phyloP scores from a whole-genome alignment of 495 filamentous ascomycete genomes.

The Aspergillus nidulans region DNA sequence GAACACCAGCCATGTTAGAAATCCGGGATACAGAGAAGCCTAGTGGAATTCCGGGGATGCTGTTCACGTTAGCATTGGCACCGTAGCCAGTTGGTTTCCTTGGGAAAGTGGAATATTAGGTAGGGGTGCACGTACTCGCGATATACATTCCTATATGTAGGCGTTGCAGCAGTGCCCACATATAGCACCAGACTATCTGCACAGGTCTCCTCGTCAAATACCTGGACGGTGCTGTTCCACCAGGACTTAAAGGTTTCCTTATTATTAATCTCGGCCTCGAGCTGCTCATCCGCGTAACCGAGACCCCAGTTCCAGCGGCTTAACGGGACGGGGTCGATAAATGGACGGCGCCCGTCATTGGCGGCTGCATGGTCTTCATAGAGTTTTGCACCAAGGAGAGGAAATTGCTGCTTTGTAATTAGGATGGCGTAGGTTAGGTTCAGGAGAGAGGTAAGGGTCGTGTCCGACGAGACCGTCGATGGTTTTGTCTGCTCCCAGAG shows the following conservation, averaged over 20 bases:
- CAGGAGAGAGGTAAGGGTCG: conserved; percentile 1
- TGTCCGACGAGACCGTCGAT: neutral
- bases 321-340: conserved; percentile 48
- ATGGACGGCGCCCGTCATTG: conserved; percentile 45
- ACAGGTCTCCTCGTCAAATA: conserved; percentile 1
- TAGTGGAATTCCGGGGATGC: neutral
- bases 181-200: conserved; percentile 9
- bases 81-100: no score
- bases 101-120: no score
- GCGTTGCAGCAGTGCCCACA: neutral
- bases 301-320: conserved; percentile 54
- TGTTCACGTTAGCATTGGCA: neutral
- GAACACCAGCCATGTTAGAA: conserved; percentile 5
- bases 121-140: neutral
- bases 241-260: conserved; percentile 50
- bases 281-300: conserved; percentile 29
- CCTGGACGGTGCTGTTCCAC: conserved; percentile 16
- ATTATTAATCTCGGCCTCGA: conserved; percentile 34
- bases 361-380: conserved; percentile 47
- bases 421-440: conserved; percentile 42
- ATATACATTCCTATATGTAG: conserved; percentile 2
- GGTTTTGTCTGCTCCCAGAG: neutral
- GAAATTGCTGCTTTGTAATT: conserved; percentile 48
- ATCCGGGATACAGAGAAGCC: conserved; percentile 1
- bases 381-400: conserved; percentile 43